Base-by-base conservation (phyloP, 2,329 filamentous ascomycete genomes). In the Erysiphe neolycopersici region DNA sequence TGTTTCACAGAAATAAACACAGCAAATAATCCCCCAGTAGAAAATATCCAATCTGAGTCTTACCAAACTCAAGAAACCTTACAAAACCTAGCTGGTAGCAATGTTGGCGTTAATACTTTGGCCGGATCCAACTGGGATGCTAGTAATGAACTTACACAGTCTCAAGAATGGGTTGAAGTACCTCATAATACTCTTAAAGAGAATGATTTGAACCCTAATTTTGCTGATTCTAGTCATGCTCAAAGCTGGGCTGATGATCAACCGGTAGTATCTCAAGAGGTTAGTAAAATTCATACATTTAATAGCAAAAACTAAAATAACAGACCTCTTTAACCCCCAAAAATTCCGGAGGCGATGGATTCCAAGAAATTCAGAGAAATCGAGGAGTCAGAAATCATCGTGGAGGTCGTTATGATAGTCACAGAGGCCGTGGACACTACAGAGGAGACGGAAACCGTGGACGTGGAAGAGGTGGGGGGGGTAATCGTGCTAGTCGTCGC, bases 171-270 rank as follows among this genome's bases (percentile, higher is more conserved):
- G 57, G 53, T 58, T 42, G 53, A 81, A 71, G 77, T 91, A 47
- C 73, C 81, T 43, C 73, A 77, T 22, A 14, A 76, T 40, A 62
- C 71, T 43, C 83, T 91, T 64, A 76, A 78, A 5, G 80, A 89
- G 48, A 72, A 67, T 33, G 73, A 71, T 33, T 57, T 72, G 37
- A 61, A 66, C 40, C 71, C 72, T 22, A 73, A 71, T 6, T 62
- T 72, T 19, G 59, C 62, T 35, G 56, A 61, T 44, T 66, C 67
- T 53, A 65, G 66, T 29, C 68, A 69, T 53, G 66, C 65, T 36
- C 73, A 78, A 55, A 83, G 76, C 53, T 91, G 81, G 81, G 81
- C 81, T 22, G 83, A 92, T 53, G 80, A 89, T 47, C 71, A 79
- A 52, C 71, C 77, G 16, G 71, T 74, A 47, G 59, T 58, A 44